Evolutionary conservation across 176 grass and related monocot genomes (phyloP).

Genomic region (Oryza longistaminata): DNA sequence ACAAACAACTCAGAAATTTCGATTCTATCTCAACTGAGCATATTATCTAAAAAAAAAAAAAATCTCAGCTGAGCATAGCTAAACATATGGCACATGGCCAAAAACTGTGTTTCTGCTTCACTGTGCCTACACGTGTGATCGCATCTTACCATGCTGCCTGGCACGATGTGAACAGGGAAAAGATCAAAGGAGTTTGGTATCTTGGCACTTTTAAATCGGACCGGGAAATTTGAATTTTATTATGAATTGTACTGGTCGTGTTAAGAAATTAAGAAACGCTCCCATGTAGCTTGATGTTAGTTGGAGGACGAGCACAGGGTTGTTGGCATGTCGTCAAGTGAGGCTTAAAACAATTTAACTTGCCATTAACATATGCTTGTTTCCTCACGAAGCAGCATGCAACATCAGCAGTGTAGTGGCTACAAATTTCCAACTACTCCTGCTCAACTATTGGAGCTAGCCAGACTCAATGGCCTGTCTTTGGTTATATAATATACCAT

Average conservation of each 20-base stretch:
- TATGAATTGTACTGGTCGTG: not conserved
- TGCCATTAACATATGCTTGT: slow-evolving; percentile 27
- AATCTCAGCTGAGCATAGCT: too few species aligned
- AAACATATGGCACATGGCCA: not conserved
- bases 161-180: not conserved
- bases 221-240: not conserved
- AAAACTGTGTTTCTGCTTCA: not conserved
- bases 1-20: not conserved
- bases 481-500: not conserved
- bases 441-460: slow-evolving; percentile 1
- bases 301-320: slow-evolving; percentile 37
- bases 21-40: too few species aligned
- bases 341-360: not conserved
- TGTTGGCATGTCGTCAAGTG: slow-evolving; percentile 17
- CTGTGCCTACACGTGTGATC: not conserved
- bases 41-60: too few species aligned
- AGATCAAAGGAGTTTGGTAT: slow-evolving; percentile 21
- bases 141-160: slow-evolving; percentile 2
- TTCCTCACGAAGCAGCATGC: slow-evolving; percentile 35
- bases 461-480: not conserved
- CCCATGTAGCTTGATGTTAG: slow-evolving; percentile 8
- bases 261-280: not conserved
- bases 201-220: not conserved
- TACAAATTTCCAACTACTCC: slow-evolving; percentile 11
- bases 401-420: slow-evolving; percentile 8